Conservation (phyloP, 768 basidiomycete genomes). For the Tephrocybe sp. region DNA sequence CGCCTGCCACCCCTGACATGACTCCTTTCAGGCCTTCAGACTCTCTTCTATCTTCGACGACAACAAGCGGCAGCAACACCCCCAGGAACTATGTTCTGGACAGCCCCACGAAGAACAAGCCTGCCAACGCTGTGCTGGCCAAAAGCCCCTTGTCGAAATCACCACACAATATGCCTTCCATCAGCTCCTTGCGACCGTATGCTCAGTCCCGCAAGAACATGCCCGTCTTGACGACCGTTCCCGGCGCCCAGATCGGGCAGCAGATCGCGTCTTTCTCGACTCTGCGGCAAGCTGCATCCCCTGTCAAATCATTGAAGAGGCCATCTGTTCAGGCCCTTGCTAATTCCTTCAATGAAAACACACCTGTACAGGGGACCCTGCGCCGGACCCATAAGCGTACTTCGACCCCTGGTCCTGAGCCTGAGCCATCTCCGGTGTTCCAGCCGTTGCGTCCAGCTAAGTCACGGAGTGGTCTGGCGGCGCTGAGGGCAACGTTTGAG, state of each 20-base stretch:
- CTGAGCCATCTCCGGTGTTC: conserved; percentile 59
- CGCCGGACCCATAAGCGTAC: conserved; percentile 51
- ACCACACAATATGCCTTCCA: conserved; percentile 33
- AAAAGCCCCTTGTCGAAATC: conserved; percentile 20
- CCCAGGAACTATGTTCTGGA: conserved; percentile 17
- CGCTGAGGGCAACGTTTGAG: conserved; percentile 21
- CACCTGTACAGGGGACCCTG: conserved; percentile 21
- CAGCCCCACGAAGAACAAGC: conserved; percentile 34
- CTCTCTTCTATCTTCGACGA: conserved; percentile 11
- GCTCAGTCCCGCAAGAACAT: conserved; percentile 27
- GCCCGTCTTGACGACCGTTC: neutral
- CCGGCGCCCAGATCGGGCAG: conserved; percentile 36
- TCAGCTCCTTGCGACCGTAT: conserved; percentile 53
- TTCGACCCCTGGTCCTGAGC: conserved; percentile 56
- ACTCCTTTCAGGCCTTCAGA: conserved; percentile 44
- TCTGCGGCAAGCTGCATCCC: conserved; percentile 31
- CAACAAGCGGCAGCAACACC: conserved; percentile 19
- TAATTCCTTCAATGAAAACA: neutral
- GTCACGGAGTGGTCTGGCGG: conserved; percentile 15
- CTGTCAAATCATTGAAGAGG: conserved; percentile 26
- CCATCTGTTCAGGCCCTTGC: too few species aligned
- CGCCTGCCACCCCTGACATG: conserved; percentile 55
- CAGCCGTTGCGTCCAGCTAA: conserved; percentile 56
- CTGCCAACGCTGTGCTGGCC: neutral
- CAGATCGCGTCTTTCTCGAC: conserved; percentile 67